Base-by-base conservation (phyloP, 169 alveolate genomes). In the Eimeria maxima region DNA sequence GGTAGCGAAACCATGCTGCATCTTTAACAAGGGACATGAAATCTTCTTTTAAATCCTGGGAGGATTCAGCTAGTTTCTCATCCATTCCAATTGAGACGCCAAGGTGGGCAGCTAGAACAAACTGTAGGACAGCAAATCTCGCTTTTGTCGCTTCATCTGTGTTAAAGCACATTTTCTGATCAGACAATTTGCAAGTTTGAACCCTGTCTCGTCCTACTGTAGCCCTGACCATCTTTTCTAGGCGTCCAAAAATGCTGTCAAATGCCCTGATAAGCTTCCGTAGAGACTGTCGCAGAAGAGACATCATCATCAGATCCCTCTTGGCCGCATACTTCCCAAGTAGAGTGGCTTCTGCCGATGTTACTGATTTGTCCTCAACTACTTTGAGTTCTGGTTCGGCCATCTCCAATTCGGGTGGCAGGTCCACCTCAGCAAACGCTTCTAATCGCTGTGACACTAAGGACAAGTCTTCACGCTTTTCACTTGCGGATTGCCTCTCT, bases 1-100 rank as follows among this genome's bases (percentile, higher is more conserved):
- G 78, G 47, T 87, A 87, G 8, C 80, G 78, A 38, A 87, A 87
- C 93, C 93, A 87, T 22, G 93, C 93, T 57, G 93, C 53, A 38
- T 87, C 93, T 47, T 87, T 87, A 42, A 87, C n/a, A 47, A 87
- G 65, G 45, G 67, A 18, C 93, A 87, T 87, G n/a, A 87, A 87
- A 44, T 87, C 93, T 22, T 87, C 63, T 45, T 27, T 65, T 42
- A 87, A 27, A 8, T 57, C 93, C n/a, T 57, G 60, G 2, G 44
- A 44, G 27, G 93, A 57, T 22, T 44, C 42, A 29, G n/a, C 67
- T 24, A 63, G 20, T 27, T 87, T 53, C 16, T 65, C 93, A 18
- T 29, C 44, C 63, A 44, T 45, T 44, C 93, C 93, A 29, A 65
- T 73, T n/a, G 78, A 20, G 10, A 87, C 93, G n/a, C 93, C 93